phyloP scores from a whole-genome alignment of 192 early-diverging fungal species.

The Backusella australiensis region DNA sequence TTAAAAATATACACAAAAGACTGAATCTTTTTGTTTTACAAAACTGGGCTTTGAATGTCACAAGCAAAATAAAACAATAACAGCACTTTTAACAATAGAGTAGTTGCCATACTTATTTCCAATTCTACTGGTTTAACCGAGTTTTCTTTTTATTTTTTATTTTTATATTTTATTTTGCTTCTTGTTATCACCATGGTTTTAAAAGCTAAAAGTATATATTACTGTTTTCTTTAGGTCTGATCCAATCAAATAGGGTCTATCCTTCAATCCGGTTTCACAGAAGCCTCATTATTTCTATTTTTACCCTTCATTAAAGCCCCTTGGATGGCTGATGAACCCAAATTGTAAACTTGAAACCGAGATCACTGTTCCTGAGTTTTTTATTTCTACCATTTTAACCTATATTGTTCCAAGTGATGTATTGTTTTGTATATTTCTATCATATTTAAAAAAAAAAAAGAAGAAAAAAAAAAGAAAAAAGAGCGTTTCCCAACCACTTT shows the following conservation, averaged over 20 bases:
- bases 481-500: too few species aligned
- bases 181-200: neutral
- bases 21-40: neutral
- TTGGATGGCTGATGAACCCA: constrained; percentile 31
- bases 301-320: neutral
- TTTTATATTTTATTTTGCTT: neutral
- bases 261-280: neutral
- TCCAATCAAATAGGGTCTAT: neutral
- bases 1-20: neutral
- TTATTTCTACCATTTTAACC: too few species aligned
- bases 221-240: neutral
- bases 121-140: neutral
- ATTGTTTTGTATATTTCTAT: too few species aligned
- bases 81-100: neutral
- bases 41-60: neutral
- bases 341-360: neutral
- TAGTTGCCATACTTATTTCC: neutral
- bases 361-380: neutral
- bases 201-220: neutral
- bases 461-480: too few species aligned
- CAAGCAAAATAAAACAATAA: neutral
- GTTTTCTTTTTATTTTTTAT: too few species aligned
- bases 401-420: too few species aligned
- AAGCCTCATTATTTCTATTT: neutral
- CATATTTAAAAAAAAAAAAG: too few species aligned